A percentile compares a stretch with the other conserved stretches of the same genome.
Evolutionary conservation across 352 stramenopile species (phyloP).

Genomic region (Phytophthora cactorum): DNA sequence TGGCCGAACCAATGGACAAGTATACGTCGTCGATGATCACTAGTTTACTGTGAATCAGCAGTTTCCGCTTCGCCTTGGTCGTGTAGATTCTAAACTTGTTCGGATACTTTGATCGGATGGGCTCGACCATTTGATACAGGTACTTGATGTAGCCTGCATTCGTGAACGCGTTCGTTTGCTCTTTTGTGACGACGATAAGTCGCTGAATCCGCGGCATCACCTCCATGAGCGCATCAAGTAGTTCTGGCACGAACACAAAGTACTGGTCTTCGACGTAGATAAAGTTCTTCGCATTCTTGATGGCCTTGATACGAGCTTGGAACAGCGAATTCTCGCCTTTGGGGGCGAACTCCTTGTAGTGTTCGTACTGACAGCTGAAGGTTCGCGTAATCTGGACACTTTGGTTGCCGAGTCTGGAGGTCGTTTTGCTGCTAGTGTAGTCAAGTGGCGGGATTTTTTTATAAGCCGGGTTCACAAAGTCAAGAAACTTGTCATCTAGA

Average conservation of each 20-base stretch:
- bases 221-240: neutral
- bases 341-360: slow-evolving; percentile 57
- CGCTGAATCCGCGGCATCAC: slow-evolving; percentile 2
- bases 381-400: neutral
- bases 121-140: slow-evolving; percentile 51
- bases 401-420: neutral
- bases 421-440: slow-evolving; percentile 19
- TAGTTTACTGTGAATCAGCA: slow-evolving; percentile 59
- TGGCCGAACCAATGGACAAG: slow-evolving; percentile 53
- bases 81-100: slow-evolving; percentile 39
- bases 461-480: slow-evolving; percentile 47
- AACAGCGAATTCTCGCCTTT: slow-evolving; percentile 52
- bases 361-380: slow-evolving; percentile 49
- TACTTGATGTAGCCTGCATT: slow-evolving; percentile 47
- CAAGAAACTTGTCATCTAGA: slow-evolving; percentile 17
- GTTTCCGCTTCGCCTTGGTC: slow-evolving; percentile 30
- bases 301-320: slow-evolving; percentile 41
- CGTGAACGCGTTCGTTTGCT: slow-evolving; percentile 6
- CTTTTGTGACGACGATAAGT: slow-evolving; percentile 1
- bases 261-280: slow-evolving; percentile 31
- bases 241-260: slow-evolving; percentile 36
- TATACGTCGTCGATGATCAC: slow-evolving; percentile 66
- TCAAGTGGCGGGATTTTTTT: slow-evolving; percentile 42
- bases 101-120: slow-evolving; percentile 34
- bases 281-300: slow-evolving; percentile 49